Percentiles rank a stretch among this genome's conserved stretches.
Conservation (phyloP, 495 filamentous ascomycete genomes). For the Podospora sp. region DNA sequence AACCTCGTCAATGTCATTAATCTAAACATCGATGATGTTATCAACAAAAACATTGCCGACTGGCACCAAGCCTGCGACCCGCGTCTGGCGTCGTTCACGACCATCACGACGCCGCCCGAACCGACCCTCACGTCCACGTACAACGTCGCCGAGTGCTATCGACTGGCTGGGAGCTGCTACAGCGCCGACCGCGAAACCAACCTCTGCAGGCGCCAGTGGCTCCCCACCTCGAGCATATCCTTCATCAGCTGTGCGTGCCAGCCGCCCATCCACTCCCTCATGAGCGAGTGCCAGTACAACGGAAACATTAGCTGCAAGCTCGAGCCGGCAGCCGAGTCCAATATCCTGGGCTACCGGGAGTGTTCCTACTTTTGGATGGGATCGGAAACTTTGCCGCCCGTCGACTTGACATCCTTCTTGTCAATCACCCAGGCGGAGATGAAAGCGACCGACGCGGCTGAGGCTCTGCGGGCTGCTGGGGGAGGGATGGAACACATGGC, state of each 20-base stretch:
- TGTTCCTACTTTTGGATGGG: slow-evolving; percentile 16
- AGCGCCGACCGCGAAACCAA: slow-evolving; percentile 13
- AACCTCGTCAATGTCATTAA: background rate
- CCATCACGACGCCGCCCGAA: slow-evolving; percentile 10
- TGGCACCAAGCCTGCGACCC: slow-evolving; percentile 14
- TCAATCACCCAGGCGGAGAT: slow-evolving; percentile 3
- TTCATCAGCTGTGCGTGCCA: slow-evolving; percentile 16
- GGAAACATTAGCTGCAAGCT: slow-evolving; percentile 17
- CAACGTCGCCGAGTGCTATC: background rate
- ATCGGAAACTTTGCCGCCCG: slow-evolving; percentile 12
- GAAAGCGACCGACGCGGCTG: slow-evolving; percentile 2
- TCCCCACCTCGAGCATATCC: slow-evolving; percentile 10
- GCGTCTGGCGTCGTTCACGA: slow-evolving; percentile 11
- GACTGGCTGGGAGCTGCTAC: slow-evolving; percentile 12
- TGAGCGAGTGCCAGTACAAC: slow-evolving; percentile 15
- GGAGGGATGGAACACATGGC: background rate
- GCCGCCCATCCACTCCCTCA: slow-evolving; percentile 15
- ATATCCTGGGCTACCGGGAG: slow-evolving; percentile 10
- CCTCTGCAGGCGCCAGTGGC: slow-evolving; percentile 3
- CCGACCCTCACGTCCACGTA: slow-evolving; percentile 14
- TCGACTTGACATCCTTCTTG: slow-evolving; percentile 12
- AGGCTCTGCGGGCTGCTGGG: slow-evolving; percentile 2
- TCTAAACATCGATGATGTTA: background rate
- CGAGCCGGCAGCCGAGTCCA: slow-evolving; percentile 9
- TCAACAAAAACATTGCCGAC: slow-evolving; percentile 7